phyloP scores from a whole-genome alignment of 176 grass and related monocot genomes.

The Raddia guianensis region DNA sequence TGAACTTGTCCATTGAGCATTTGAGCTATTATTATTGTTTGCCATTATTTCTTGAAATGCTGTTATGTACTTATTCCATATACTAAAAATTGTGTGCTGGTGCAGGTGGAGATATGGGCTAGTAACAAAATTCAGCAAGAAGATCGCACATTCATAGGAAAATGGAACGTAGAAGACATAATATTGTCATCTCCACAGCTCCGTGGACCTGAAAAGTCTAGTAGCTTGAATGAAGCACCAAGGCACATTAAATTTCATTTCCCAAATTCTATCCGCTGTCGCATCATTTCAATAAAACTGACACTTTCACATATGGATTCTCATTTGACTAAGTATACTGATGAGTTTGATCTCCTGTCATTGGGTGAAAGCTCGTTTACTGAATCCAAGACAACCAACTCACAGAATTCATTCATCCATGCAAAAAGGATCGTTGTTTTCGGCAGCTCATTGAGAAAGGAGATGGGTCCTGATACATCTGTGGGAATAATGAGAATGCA shows the following conservation, averaged over 20 bases:
- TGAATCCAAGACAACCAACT: conserved; percentile 44
- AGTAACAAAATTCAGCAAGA: conserved; percentile 92
- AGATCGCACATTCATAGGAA: conserved; percentile 80
- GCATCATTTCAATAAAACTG: conserved; percentile 91
- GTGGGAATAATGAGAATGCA: conserved; percentile 73
- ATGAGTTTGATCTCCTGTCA: conserved; percentile 82
- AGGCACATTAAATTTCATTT: conserved; percentile 92
- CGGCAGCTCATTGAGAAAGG: conserved; percentile 68
- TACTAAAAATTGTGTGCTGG: conserved; percentile 36
- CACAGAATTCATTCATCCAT: conserved; percentile 69
- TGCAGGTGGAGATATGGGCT: conserved; percentile 96
- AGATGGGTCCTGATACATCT: conserved; percentile 64
- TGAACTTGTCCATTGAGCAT: not conserved
- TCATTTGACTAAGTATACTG: conserved; percentile 44
- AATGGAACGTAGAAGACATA: conserved; percentile 77
- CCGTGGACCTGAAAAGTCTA: conserved; percentile 69
- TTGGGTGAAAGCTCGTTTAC: conserved; percentile 60
- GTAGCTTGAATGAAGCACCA: conserved; percentile 50
- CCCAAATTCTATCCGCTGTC: conserved; percentile 74
- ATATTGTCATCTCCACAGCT: conserved; percentile 66
- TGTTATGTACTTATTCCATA: conserved; percentile 23
- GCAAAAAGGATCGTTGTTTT: conserved; percentile 89
- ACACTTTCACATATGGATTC: conserved; percentile 52
- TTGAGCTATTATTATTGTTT: conserved; percentile 18
- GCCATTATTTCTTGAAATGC: conserved; percentile 14